phyloP scores from a whole-genome alignment of 768 basidiomycete genomes.

The Boletus tomentosulus region DNA sequence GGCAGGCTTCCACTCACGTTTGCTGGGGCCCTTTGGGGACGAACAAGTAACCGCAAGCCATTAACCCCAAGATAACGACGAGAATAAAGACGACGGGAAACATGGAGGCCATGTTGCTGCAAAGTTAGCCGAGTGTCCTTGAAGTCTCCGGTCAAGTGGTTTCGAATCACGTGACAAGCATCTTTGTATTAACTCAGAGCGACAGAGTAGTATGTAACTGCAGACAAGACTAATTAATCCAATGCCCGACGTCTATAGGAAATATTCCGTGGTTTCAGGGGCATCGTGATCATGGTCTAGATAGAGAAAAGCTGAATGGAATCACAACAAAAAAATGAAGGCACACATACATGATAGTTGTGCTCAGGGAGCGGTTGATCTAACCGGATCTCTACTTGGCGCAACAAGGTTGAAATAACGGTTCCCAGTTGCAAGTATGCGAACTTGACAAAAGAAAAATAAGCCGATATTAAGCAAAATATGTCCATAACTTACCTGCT shows the following conservation, averaged over 20 bases:
- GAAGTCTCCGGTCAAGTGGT: neutral
- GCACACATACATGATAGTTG: constrained; percentile 79
- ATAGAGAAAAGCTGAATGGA: constrained; percentile 4
- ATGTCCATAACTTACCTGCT: constrained; percentile 51
- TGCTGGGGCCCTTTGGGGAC: constrained; percentile 87
- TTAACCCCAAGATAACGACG: constrained; percentile 60
- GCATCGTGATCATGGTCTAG: constrained; percentile 93
- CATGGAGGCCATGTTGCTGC: constrained; percentile 57
- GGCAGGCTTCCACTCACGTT: constrained; percentile 53
- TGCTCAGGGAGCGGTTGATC: constrained; percentile 63
- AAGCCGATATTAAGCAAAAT: neutral
- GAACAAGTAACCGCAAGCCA: constrained; percentile 59
- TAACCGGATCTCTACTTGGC: constrained; percentile 70
- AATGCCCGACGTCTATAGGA: constrained; percentile 63
- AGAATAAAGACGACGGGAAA: constrained; percentile 68
- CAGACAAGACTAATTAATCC: constrained; percentile 31
- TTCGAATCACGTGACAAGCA: constrained; percentile 8
- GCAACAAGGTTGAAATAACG: constrained; percentile 73
- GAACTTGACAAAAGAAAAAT: constrained; percentile 49
- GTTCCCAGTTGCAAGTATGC: constrained; percentile 92
- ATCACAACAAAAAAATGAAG: neutral
- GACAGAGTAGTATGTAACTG: neutral
- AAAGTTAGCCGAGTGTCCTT: neutral
- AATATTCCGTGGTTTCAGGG: constrained; percentile 63
- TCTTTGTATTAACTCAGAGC: neutral